A percentile compares a stretch with the other conserved stretches of the same genome.
These are phyloP conservation scores for Loxodes magnus DNA, from an alignment of 73 alveolate genomes.

Conservation along the genomic window DNA sequence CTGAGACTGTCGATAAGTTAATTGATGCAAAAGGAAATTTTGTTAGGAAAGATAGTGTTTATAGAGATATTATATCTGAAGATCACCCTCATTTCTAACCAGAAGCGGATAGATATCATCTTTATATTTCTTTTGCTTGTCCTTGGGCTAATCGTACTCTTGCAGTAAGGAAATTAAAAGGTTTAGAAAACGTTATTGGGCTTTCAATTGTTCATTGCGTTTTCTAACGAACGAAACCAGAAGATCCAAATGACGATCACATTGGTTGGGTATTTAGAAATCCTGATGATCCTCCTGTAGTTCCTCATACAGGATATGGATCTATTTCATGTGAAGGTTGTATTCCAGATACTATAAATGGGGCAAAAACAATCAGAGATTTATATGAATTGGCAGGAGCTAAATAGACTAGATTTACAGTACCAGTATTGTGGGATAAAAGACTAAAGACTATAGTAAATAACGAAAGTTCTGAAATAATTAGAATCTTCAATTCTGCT, in stretches of 20 bases:
- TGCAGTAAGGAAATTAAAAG: constrained; percentile 8
- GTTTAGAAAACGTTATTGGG: constrained; percentile 25
- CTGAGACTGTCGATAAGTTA: no score
- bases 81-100: constrained; percentile 1
- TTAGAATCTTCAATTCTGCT: constrained; percentile 17
- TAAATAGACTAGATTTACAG: constrained; percentile 7
- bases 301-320: no score
- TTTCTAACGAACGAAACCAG: no score
- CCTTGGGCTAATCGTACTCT: constrained; percentile 41
- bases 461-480: constrained; percentile 20
- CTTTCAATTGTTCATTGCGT: constrained; percentile 15
- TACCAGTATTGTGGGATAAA: constrained; percentile 44
- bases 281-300: constrained; percentile 16
- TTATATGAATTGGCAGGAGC: constrained; percentile 8
- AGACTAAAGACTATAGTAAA: constrained; percentile 18
- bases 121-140: constrained; percentile 25
- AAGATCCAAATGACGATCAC: no score
- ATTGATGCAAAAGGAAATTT: constrained; percentile 4
- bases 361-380: neutral
- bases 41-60: neutral
- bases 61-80: neutral
- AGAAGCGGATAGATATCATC: constrained; percentile 19
- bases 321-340: neutral
- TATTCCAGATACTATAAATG: constrained; percentile 2
- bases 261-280: constrained; percentile 21